phyloP scores from a whole-genome alignment of 2,329 filamentous ascomycete species.

The Epicoccum nigrum region DNA sequence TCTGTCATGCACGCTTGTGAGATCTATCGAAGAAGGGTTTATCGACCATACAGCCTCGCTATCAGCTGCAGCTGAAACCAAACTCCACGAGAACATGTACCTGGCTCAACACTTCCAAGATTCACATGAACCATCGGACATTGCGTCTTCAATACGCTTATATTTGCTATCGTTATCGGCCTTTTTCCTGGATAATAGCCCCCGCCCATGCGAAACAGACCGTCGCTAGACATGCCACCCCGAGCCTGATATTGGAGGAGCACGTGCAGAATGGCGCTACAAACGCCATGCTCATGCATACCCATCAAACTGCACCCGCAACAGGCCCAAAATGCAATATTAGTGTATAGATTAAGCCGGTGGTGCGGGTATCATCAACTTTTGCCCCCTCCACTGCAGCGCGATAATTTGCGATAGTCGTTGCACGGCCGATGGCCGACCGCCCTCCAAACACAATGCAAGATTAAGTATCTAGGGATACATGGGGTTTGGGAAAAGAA shows the following conservation, averaged over 20 bases:
- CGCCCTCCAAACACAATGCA: no score
- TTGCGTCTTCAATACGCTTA: slow-evolving; percentile 2
- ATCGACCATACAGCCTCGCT: slow-evolving; percentile 10
- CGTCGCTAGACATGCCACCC: slow-evolving; percentile 11
- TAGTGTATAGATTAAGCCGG: slow-evolving; percentile 24
- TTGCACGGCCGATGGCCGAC: no score
- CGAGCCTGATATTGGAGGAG: slow-evolving; percentile 10
- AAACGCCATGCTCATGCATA: slow-evolving; percentile 29
- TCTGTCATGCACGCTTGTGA: neutral
- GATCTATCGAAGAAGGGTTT: slow-evolving; percentile 3
- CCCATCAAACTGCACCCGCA: slow-evolving; percentile 11
- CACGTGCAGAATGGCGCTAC: slow-evolving; percentile 21
- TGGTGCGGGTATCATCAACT: neutral
- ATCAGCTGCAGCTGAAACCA: slow-evolving; percentile 1
- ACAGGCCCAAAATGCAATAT: slow-evolving; percentile 16
- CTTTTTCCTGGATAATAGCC: neutral
- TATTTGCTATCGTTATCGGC: neutral
- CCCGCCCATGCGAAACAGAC: slow-evolving; percentile 11
- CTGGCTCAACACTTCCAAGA: neutral
- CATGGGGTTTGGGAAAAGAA: no score
- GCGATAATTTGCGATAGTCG: no score
- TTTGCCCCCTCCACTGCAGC: slow-evolving; percentile 2
- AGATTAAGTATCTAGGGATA: no score
- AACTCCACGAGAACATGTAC: neutral
- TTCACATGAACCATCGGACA: slow-evolving; percentile 1